Conservation (phyloP, 2,329 filamentous ascomycete species). For the Colletotrichum abscissum region DNA sequence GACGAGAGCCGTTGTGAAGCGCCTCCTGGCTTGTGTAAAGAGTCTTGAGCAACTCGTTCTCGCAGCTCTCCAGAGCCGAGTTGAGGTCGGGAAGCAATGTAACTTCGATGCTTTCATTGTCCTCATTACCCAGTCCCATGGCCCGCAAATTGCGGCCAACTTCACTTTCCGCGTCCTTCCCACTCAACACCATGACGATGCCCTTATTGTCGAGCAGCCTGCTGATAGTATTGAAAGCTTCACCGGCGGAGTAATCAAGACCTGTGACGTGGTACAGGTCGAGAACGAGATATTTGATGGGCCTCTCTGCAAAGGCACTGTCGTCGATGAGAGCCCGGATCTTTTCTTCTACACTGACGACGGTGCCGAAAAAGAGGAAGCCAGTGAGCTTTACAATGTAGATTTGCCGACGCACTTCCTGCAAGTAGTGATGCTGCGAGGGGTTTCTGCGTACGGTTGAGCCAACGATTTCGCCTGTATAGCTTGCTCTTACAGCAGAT, state of each 20-base stretch:
- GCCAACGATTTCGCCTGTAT: constrained; percentile 87
- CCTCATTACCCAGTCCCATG: constrained; percentile 83
- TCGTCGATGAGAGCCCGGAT: constrained; percentile 87
- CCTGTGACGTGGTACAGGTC: constrained; percentile 92
- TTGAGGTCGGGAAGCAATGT: constrained; percentile 90
- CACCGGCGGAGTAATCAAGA: constrained; percentile 94
- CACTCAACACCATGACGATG: constrained; percentile 85
- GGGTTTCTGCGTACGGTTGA: constrained; percentile 94
- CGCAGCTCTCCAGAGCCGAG: constrained; percentile 91
- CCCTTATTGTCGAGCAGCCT: constrained; percentile 81
- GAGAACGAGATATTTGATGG: constrained; percentile 89
- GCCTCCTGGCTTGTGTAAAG: constrained; percentile 79
- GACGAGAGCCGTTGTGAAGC: constrained; percentile 57
- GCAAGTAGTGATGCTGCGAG: constrained; percentile 87
- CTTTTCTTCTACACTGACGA: constrained; percentile 92
- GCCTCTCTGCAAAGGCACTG: constrained; percentile 78
- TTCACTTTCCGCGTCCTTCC: constrained; percentile 79
- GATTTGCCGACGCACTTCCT: constrained; percentile 87
- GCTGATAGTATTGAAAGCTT: constrained; percentile 94
- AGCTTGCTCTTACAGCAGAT: constrained; percentile 89
- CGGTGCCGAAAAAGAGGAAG: constrained; percentile 98
- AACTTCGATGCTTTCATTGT: constrained; percentile 77
- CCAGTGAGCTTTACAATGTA: constrained; percentile 92
- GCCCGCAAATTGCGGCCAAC: constrained; percentile 84
- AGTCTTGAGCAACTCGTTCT: constrained; percentile 90